Evolutionary conservation across 2,329 filamentous ascomycete species (phyloP).

Genomic region (Phialocephala sp.): DNA sequence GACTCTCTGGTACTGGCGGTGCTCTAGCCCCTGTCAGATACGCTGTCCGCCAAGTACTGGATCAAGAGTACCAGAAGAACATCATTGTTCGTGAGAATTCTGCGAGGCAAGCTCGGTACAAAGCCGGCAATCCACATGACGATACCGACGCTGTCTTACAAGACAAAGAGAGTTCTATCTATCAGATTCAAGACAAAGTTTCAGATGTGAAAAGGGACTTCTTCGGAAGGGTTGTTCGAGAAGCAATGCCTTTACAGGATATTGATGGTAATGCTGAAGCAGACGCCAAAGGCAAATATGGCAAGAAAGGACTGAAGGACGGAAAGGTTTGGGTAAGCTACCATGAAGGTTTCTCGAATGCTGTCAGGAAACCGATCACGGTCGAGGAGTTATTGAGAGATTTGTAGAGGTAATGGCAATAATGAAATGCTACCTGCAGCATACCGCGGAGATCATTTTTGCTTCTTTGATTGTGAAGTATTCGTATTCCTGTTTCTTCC

Average conservation of each 20-base stretch:
- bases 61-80: slow-evolving; percentile 84
- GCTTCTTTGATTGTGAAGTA: background rate
- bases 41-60: slow-evolving; percentile 89
- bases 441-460: background rate
- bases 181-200: slow-evolving; percentile 31
- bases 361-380: slow-evolving; percentile 85
- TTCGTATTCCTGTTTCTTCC: too few species aligned
- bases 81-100: slow-evolving; percentile 69
- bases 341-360: slow-evolving; percentile 91
- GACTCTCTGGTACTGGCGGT: slow-evolving; percentile 56
- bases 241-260: slow-evolving; percentile 47
- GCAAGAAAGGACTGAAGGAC: slow-evolving; percentile 47
- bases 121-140: slow-evolving; percentile 52
- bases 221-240: slow-evolving; percentile 75
- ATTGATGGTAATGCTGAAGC: slow-evolving; percentile 59
- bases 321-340: slow-evolving; percentile 84
- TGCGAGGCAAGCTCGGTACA: slow-evolving; percentile 68
- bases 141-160: slow-evolving; percentile 39
- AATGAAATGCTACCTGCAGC: background rate
- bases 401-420: slow-evolving; percentile 49
- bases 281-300: slow-evolving; percentile 57
- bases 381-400: slow-evolving; percentile 77
- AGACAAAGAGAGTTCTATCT: slow-evolving; percentile 34
- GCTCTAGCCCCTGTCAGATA: slow-evolving; percentile 79
- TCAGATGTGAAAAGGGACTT: slow-evolving; percentile 75